phyloP scores from a whole-genome alignment of 139 green algal species.

The Coelastrella sp. region DNA sequence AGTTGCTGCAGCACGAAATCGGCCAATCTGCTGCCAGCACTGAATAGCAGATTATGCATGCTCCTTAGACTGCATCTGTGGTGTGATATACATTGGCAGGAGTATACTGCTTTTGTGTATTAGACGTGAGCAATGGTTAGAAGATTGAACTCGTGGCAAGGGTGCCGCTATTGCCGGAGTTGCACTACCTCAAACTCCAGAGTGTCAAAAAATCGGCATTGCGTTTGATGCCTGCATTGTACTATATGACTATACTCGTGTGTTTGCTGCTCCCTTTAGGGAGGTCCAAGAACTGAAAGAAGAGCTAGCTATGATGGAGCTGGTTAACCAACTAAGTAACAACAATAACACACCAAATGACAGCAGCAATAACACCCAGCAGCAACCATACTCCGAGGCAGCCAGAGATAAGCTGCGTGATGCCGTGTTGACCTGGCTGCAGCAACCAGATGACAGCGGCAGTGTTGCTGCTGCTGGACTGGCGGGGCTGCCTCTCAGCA shows the following conservation, averaged over 20 bases:
- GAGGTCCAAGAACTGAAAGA: conserved; percentile 69
- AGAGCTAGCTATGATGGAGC: conserved; percentile 69
- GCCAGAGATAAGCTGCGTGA: conserved; percentile 48
- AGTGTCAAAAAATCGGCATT: too few relatives aligned
- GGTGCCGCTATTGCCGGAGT: too few relatives aligned
- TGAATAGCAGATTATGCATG: too few relatives aligned
- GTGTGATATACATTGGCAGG: background rate
- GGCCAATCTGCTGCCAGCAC: too few relatives aligned
- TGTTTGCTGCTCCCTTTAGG: conserved; percentile 39
- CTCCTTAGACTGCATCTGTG: background rate
- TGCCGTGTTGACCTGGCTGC: conserved; percentile 51
- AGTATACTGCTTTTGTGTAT: background rate
- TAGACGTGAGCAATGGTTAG: too few relatives aligned
- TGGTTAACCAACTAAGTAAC: conserved; percentile 45
- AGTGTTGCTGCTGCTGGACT: conserved; percentile 31
- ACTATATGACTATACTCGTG: too few relatives aligned
- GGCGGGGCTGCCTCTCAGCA: conserved; percentile 57
- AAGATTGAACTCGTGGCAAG: too few relatives aligned
- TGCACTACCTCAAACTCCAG: too few relatives aligned
- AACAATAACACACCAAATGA: background rate
- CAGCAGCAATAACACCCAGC: conserved; percentile 4
- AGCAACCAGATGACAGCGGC: background rate
- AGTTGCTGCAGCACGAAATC: too few relatives aligned
- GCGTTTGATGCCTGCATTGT: too few relatives aligned
- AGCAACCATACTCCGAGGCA: conserved; percentile 53